A percentile compares a stretch with the other conserved stretches of the same genome.
Conservation (phyloP, 2,329 filamentous ascomycete genomes). For the Penicillium sp. region DNA sequence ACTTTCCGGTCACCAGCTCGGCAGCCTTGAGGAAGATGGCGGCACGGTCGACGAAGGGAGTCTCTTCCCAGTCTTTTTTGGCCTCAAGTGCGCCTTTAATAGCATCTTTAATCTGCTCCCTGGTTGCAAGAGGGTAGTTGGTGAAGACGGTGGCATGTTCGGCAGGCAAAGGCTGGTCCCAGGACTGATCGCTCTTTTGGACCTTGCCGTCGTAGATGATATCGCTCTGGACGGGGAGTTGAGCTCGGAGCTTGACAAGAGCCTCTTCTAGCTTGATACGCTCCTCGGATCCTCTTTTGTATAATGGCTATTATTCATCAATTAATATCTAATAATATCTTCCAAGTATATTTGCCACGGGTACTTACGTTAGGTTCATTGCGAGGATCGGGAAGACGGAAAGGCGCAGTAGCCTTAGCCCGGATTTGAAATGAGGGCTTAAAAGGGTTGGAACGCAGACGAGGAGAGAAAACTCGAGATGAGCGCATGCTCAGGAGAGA, state of each 20-base stretch:
- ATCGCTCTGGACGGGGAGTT: constrained; percentile 34
- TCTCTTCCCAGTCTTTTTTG: constrained; percentile 77
- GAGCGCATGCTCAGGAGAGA: constrained; percentile 19
- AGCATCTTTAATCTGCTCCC: constrained; percentile 70
- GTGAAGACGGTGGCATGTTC: constrained; percentile 62
- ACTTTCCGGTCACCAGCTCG: constrained; percentile 83
- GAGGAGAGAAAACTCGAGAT: constrained; percentile 13
- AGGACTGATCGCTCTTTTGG: constrained; percentile 24
- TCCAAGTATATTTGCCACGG: background rate
- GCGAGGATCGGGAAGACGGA: constrained; percentile 31
- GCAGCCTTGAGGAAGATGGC: constrained; percentile 92
- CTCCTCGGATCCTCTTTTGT: constrained; percentile 33
- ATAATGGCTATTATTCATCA: constrained; percentile 20
- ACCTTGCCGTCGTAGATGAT: constrained; percentile 31
- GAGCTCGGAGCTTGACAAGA: constrained; percentile 31
- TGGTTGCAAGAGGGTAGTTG: constrained; percentile 76
- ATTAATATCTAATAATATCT: too few species aligned
- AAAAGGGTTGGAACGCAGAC: constrained; percentile 9
- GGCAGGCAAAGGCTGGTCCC: constrained; percentile 30
- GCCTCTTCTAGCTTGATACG: constrained; percentile 34
- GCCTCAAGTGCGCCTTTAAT: constrained; percentile 80
- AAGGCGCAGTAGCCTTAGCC: constrained; percentile 29
- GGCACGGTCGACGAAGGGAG: constrained; percentile 85
- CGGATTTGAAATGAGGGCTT: constrained; percentile 19
- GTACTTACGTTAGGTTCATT: constrained; percentile 39